Evolutionary conservation across 2,329 filamentous ascomycete species (phyloP), one percentile per base, ranked within the genome.

Genomic region (Mycogone perniciosa): DNA sequence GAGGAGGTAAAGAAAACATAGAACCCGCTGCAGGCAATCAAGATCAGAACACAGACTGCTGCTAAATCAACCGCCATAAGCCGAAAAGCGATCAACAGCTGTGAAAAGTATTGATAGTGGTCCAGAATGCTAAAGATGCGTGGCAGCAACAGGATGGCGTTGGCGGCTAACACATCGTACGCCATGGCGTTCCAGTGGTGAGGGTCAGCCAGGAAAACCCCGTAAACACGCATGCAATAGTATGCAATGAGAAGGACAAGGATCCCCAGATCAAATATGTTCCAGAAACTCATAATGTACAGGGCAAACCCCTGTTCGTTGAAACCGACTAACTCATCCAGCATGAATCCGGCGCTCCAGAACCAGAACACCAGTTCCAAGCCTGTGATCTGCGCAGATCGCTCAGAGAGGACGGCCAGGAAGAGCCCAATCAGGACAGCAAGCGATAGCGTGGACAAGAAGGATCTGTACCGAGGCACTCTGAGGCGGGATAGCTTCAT

Each of bases 241-340:
- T 96, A 96, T 50, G 88, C 80, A 60, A 95, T 83, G 59, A 96
- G 82, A 54, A 96, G 74, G 27, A 95, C 71, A 47, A 96, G 72
- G 48, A 96, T 96, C 7, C 91, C 91, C 35, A 96, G 74, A 64
- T 96, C 92, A 67, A 96, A 96, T 35, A 91, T 82, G 67, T 96
- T 96, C 92, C 92, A 96, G 67, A 96, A 93, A 66, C 89, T 95
- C 84, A 96, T 92, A 62, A 96, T 89, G 70, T 96, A 97, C 31
- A 97, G 80, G 35, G 90, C 91, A 66, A 96, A 96, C 3, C 92
- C 92, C 69, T 96, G 90, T 67, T 97, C 92, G 58, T 91, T 96
- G 75, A 96, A 96, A 8, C 91, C 91, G 13, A 96, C 90, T 26
- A 97, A 80, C 69, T 96, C 92, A 62, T 96, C 92, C 31, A 96